These are phyloP conservation scores for Auriscalpium microsporum DNA, from an alignment of 768 basidiomycete species.

Conservation along the genomic window DNA sequence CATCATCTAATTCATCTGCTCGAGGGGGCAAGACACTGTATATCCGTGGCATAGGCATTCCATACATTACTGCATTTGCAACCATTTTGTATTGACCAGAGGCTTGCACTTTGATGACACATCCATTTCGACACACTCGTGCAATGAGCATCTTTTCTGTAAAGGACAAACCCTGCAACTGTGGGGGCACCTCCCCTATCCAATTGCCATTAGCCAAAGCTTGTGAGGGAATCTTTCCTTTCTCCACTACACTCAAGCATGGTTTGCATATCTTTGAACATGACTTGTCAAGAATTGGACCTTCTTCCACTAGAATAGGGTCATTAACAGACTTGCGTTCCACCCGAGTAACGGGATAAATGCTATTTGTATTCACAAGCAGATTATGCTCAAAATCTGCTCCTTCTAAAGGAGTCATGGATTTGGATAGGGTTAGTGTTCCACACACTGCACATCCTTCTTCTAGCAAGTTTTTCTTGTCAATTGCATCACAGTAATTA, in stretches of 20 bases:
- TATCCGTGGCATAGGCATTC: slow-evolving; percentile 23
- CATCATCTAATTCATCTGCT: slow-evolving; percentile 24
- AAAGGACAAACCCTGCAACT: too few relatives aligned
- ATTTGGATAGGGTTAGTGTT: too few relatives aligned
- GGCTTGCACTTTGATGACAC: slow-evolving; percentile 10
- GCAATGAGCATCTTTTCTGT: slow-evolving; percentile 2
- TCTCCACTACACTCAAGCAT: not conserved
- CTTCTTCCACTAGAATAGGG: not conserved
- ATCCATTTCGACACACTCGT: slow-evolving; percentile 9
- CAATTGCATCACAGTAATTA: not conserved
- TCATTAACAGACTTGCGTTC: not conserved
- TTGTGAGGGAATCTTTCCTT: not conserved
- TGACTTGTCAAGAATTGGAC: not conserved
- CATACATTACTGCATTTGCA: slow-evolving; percentile 27
- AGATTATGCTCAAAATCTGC: not conserved
- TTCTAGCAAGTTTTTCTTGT: not conserved
- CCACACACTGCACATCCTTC: too few relatives aligned
- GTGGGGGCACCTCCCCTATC: too few relatives aligned
- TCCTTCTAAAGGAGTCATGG: not conserved
- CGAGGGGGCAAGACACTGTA: slow-evolving; percentile 27
- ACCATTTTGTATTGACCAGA: slow-evolving; percentile 23
- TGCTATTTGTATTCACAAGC: not conserved
- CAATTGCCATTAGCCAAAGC: too few relatives aligned
- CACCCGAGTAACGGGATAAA: not conserved
- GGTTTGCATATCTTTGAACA: not conserved